These are phyloP conservation scores for Oryza australiensis DNA, from an alignment of 176 grass and related monocot species.

Conservation along the genomic window DNA sequence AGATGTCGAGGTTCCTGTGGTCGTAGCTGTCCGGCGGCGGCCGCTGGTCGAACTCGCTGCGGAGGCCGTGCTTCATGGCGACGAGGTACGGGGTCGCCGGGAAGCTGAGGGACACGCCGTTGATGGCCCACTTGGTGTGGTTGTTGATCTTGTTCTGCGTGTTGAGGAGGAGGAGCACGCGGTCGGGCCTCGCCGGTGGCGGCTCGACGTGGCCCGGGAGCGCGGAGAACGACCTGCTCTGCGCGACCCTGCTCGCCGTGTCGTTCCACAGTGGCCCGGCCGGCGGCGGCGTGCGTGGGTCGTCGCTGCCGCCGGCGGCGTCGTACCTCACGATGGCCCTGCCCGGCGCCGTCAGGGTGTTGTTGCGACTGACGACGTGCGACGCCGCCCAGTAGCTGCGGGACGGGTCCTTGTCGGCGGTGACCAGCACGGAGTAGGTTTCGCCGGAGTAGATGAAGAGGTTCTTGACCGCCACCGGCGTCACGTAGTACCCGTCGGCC, in stretches of 20 bases:
- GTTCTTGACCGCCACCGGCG: slow-evolving; percentile 43
- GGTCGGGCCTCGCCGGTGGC: slow-evolving; percentile 42
- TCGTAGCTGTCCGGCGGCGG: slow-evolving; percentile 52
- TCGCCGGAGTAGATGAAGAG: slow-evolving; percentile 81
- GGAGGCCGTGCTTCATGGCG: slow-evolving; percentile 40
- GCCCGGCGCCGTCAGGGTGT: slow-evolving; percentile 34
- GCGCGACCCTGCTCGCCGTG: slow-evolving; percentile 32
- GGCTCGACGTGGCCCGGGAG: slow-evolving; percentile 37
- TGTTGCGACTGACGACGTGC: slow-evolving; percentile 51
- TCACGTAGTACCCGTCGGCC: slow-evolving; percentile 68
- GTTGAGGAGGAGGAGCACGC: slow-evolving; percentile 59
- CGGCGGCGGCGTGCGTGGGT: slow-evolving; percentile 28
- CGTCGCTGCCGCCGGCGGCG: background rate
- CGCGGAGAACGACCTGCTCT: slow-evolving; percentile 42
- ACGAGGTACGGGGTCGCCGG: slow-evolving; percentile 68
- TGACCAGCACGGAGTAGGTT: slow-evolving; percentile 73
- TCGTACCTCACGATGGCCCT: slow-evolving; percentile 60
- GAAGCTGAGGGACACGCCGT: slow-evolving; percentile 61
- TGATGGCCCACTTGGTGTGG: slow-evolving; percentile 53
- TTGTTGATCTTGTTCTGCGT: slow-evolving; percentile 47
- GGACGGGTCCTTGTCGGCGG: slow-evolving; percentile 56
- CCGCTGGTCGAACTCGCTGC: slow-evolving; percentile 26
- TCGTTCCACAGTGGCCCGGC: slow-evolving; percentile 57
- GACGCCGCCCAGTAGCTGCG: slow-evolving; percentile 60
- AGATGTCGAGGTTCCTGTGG: slow-evolving; percentile 46